Evolutionary conservation across 768 basidiomycete species (phyloP), one percentile per base, ranked within the genome.

Genomic region (Leccinum imitatum): DNA sequence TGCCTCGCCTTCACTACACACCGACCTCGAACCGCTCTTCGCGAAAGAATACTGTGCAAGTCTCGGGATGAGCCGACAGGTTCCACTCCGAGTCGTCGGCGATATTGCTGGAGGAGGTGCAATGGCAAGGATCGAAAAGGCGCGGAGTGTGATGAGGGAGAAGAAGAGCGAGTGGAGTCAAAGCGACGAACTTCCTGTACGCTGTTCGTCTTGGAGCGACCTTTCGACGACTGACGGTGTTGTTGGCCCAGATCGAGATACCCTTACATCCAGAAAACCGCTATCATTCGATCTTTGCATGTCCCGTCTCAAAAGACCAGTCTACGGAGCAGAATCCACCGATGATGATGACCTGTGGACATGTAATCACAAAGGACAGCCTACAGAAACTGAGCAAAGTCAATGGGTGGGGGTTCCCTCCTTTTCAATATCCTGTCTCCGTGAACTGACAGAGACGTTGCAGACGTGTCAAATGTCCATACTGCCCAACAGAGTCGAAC

Each of bases 241-340:
- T 41, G 46, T 54, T 50, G 60, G 27, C 57, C 1, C 65, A 98
- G 96, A 95, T 99, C 67, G 96, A 98, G 77, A 92, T 98, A 63
- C 92, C 92, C 1, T 71, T 98, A 11, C 84, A 90, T 1, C 80
- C 91, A 2, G 87, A 91, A 64, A 90, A 95, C 68, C 82, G 94
- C 30, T 98, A 95, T 75, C 97, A 99, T 73, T 97, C 95, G 1
- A 90, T 98, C 59, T 98, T 99, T 73, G 88, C 94, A 51, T 99
- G 97, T 73, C 93, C 97, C 0, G 97, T 99, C 21, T 96, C 94
- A 9, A 98, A 98, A 75, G 96, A 98, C 68, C 96, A 97, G 75
- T 87, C 94, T 23, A 95, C 92, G 4, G 90, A 93, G 55, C 74
- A 82, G 59, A 99, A 99, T 72, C 97, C 95, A 9, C 96, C 97